Evolutionary conservation across 2,329 filamentous ascomycete genomes (phyloP).

Genomic region (Chaetothyriales sp.): DNA sequence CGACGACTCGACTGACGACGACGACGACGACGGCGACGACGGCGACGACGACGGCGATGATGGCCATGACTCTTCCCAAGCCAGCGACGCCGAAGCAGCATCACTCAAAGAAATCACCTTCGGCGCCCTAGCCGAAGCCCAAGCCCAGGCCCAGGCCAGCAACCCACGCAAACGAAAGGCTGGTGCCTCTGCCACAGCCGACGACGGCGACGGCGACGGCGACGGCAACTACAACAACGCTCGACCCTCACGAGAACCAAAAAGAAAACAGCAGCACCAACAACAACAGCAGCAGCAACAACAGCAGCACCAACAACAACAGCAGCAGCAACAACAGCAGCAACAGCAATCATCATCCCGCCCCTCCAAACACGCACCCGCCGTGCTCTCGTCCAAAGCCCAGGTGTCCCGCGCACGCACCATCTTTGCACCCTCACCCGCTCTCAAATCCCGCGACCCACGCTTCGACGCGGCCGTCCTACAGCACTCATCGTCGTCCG

Average conservation of each 20-base stretch:
- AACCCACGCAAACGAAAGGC: conserved; percentile 16
- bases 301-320: conserved; percentile 26
- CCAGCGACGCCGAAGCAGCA: conserved; percentile 5
- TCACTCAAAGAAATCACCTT: conserved; percentile 59
- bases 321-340: conserved; percentile 5
- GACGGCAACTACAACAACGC: background rate
- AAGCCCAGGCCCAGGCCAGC: conserved; percentile 36
- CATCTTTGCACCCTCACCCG: conserved; percentile 44
- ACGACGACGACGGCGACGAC: conserved; percentile 11
- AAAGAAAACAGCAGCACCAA: conserved; percentile 2
- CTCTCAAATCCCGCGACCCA: conserved; percentile 65
- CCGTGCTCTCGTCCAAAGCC: conserved; percentile 66
- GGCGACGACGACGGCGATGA: conserved; percentile 4
- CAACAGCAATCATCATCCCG: conserved; percentile 23
- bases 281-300: conserved; percentile 25
- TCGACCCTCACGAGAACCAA: conserved; percentile 13
- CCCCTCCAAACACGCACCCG: conserved; percentile 77
- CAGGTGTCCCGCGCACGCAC: conserved; percentile 70
- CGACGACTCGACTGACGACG: conserved; percentile 21
- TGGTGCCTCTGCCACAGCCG: background rate
- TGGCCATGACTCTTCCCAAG: conserved; percentile 1
- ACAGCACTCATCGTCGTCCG: conserved; percentile 21
- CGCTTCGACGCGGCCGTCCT: conserved; percentile 60
- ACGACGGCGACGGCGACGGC: background rate
- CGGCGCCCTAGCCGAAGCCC: conserved; percentile 76